phyloP scores from a whole-genome alignment of 768 basidiomycete species.

The Agrocybe pediades region DNA sequence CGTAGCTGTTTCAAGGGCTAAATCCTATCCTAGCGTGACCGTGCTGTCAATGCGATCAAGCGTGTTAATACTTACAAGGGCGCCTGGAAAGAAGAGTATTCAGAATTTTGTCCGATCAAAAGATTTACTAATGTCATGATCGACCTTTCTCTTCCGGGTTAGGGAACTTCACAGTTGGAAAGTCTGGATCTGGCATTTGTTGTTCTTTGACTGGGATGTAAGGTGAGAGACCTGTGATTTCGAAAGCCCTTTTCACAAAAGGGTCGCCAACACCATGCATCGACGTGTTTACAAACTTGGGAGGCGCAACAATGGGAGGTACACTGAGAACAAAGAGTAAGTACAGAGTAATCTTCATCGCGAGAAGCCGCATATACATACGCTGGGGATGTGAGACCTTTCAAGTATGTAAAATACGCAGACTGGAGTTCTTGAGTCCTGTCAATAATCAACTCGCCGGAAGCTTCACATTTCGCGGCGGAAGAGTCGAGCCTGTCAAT shows the following conservation, averaged over 20 bases:
- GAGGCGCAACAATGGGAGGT: slow-evolving; percentile 34
- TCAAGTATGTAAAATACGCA: slow-evolving; percentile 54
- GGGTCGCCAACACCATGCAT: slow-evolving; percentile 88
- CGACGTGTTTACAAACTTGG: slow-evolving; percentile 83
- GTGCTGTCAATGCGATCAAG: not conserved
- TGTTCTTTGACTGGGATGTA: slow-evolving; percentile 69
- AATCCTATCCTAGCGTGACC: slow-evolving; percentile 46
- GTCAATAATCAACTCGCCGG: slow-evolving; percentile 53
- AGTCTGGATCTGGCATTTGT: slow-evolving; percentile 77
- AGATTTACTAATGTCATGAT: slow-evolving; percentile 2
- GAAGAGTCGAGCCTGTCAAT: slow-evolving; percentile 52
- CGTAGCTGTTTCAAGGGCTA: slow-evolving; percentile 68
- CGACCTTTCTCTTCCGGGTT: slow-evolving; percentile 90
- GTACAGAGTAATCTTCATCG: not conserved
- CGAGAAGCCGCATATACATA: slow-evolving; percentile 12
- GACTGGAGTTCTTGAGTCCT: slow-evolving; percentile 59
- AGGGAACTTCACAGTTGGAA: slow-evolving; percentile 82
- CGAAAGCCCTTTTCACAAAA: slow-evolving; percentile 60
- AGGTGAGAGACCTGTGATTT: slow-evolving; percentile 55
- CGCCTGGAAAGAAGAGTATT: slow-evolving; percentile 10
- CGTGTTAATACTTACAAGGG: slow-evolving; percentile 19
- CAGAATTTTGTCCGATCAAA: not conserved
- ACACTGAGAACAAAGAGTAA: slow-evolving; percentile 21
- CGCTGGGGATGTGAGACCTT: slow-evolving; percentile 27
- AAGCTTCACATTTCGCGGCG: slow-evolving; percentile 28